Base-by-base conservation (phyloP, 148 eudicot genomes). In the Tetragonia tetragonoides region DNA sequence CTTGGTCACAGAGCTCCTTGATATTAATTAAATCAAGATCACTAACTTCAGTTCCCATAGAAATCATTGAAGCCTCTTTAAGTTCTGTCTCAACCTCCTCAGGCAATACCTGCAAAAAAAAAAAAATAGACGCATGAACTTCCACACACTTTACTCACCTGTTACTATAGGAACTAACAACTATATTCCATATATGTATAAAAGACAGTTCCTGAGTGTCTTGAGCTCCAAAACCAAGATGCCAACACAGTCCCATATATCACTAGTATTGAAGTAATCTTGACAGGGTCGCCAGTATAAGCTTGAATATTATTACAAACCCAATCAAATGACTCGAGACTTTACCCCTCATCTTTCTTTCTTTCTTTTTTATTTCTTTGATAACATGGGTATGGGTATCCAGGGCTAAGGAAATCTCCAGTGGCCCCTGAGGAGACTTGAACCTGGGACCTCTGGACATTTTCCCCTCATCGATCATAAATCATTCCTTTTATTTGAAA, bases 11-110 rank as follows among this genome's bases (percentile, higher is more conserved):
- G 63, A 95, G 87, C 21, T 92, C 96, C 80, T 91, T 91, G 57
- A 95, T 90, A 77, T 95, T 95, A 41, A 78, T 77, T 78, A 95
- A 79, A 87, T 95, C 99, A 51, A 95, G 90, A 14, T 95, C 99
- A 78, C 91, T 95, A 73, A 95, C 92, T 95, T 95, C 99, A 72
- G 99, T 95, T 80, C 99, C 99, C 99, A 95, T 95, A 57, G 99
- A 95, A 75, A 95, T 89, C 91, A 91, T 66, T 57, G 93, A 78
- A 2, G 97, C 94, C 79, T 93, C 97, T 86, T 95, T 95, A 34
- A 95, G 88, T 62, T 89, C 99, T 14, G 85, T 72, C 83, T 95
- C 99, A 59, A 93, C 92, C 78, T 95, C 99, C 80, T 93, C 99
- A 0, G 90, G 75, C 76, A 95, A 83, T 76, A 95, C 84, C 98